Percentiles rank a stretch among this genome's conserved stretches.
Evolutionary conservation across 78 protist genomes (phyloP).

Genomic region (Dictyostelium brefeldianum): DNA sequence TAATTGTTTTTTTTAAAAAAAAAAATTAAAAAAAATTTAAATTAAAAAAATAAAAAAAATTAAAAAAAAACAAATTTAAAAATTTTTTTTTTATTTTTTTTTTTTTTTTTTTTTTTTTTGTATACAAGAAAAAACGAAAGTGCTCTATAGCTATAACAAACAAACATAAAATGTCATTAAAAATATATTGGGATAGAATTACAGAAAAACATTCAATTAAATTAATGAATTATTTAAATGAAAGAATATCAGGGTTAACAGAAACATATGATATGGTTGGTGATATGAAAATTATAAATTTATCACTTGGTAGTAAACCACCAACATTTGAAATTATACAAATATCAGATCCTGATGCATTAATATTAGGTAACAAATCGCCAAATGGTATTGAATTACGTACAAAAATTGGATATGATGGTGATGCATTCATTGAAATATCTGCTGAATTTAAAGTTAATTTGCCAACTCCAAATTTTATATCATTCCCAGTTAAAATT

Average conservation of each 20-base stretch:
- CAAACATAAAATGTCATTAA: conserved; percentile 39
- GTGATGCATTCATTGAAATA: conserved; percentile 55
- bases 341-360: conserved; percentile 64
- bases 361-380: not conserved
- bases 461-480: conserved; percentile 74
- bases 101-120: not conserved
- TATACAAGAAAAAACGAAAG: not conserved
- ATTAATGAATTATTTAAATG: conserved; percentile 52
- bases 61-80: not conserved
- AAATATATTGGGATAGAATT: conserved; percentile 77
- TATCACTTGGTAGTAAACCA: conserved; percentile 63
- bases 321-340: conserved; percentile 45
- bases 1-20: not conserved
- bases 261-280: conserved; percentile 67
- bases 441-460: conserved; percentile 53
- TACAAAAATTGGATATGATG: conserved; percentile 54
- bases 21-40: not conserved
- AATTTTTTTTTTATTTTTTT: not conserved
- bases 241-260: not conserved
- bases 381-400: conserved; percentile 60
- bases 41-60: not conserved
- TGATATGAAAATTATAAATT: conserved; percentile 23
- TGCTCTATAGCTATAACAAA: no score
- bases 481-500: conserved; percentile 41
- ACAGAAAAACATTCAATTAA: conserved; percentile 36